Percentiles rank a stretch among this genome's conserved stretches.
phyloP scores from a whole-genome alignment of 2,329 filamentous ascomycete species.

The Scytalidium lignicola region DNA sequence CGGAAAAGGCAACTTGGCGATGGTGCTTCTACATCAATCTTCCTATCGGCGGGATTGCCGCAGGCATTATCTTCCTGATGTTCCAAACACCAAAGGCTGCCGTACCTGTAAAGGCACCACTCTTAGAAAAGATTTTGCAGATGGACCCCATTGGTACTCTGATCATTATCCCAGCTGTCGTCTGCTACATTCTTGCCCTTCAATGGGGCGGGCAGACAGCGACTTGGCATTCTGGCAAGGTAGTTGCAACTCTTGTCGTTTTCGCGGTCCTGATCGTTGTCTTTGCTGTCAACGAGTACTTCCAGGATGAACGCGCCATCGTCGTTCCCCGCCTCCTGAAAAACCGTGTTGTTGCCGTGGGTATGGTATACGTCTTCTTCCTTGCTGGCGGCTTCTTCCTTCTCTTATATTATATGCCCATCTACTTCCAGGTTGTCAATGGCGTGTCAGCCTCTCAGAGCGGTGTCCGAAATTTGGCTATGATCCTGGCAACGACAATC shows the following conservation, averaged over 20 bases:
- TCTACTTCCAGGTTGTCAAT: slow-evolving; percentile 44
- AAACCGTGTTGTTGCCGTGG: slow-evolving; percentile 38
- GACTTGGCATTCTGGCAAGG: slow-evolving; percentile 34
- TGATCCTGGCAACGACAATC: slow-evolving; percentile 25
- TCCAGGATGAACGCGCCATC: slow-evolving; percentile 44
- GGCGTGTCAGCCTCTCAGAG: slow-evolving; percentile 27
- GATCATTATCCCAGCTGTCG: slow-evolving; percentile 38
- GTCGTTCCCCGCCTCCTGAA: slow-evolving; percentile 40
- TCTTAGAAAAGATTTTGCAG: slow-evolving; percentile 41
- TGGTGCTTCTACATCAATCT: slow-evolving; percentile 38
- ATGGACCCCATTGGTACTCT: slow-evolving; percentile 42
- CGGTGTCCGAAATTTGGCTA: slow-evolving; percentile 36
- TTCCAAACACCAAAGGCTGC: slow-evolving; percentile 38
- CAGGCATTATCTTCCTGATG: slow-evolving; percentile 35
- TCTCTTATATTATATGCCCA: slow-evolving; percentile 42
- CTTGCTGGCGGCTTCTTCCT: slow-evolving; percentile 40
- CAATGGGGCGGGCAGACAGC: slow-evolving; percentile 43
- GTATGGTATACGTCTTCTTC: slow-evolving; percentile 36
- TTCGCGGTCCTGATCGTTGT: slow-evolving; percentile 25
- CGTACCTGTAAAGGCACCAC: slow-evolving; percentile 30
- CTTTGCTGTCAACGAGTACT: slow-evolving; percentile 35
- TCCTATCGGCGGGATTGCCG: slow-evolving; percentile 35
- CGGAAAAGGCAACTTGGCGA: slow-evolving; percentile 27
- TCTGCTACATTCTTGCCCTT: slow-evolving; percentile 41
- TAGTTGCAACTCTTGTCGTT: slow-evolving; percentile 40